Percentiles rank a stretch among this genome's conserved stretches.
These are phyloP conservation scores for Nitzschia sp. DNA, from an alignment of 108 stramenopile genomes.

Conservation along the genomic window DNA sequence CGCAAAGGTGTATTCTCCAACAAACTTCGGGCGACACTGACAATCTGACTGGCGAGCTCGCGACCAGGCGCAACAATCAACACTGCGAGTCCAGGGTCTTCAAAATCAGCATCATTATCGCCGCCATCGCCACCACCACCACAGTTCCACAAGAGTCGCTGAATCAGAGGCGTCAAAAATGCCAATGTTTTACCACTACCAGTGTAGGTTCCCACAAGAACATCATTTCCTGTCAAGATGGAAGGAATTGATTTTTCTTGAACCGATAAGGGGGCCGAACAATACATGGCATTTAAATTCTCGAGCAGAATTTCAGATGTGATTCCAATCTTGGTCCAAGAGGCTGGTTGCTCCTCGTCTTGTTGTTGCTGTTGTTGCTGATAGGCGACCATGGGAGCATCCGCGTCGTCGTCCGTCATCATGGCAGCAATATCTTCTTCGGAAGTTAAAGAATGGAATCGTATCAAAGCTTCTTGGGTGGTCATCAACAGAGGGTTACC, in stretches of 20 bases:
- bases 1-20: slow-evolving; percentile 61
- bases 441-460: slow-evolving; percentile 31
- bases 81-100: slow-evolving; percentile 38
- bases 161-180: slow-evolving; percentile 72
- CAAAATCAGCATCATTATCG: background rate
- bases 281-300: slow-evolving; percentile 67
- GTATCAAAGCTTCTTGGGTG: slow-evolving; percentile 54
- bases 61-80: slow-evolving; percentile 84
- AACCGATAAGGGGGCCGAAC: slow-evolving; percentile 63
- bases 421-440: slow-evolving; percentile 22
- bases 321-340: slow-evolving; percentile 76
- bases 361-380: background rate
- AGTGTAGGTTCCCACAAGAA: slow-evolving; percentile 81
- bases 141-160: slow-evolving; percentile 42
- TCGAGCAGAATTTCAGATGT: slow-evolving; percentile 48
- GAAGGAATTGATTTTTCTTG: slow-evolving; percentile 72
- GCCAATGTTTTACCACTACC: slow-evolving; percentile 86
- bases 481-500: slow-evolving; percentile 69
- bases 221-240: slow-evolving; percentile 64
- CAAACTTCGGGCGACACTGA: slow-evolving; percentile 62
- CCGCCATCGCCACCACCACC: background rate
- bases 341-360: background rate
- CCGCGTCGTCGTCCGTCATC: slow-evolving; percentile 10
- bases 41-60: slow-evolving; percentile 87
- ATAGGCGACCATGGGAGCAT: background rate